phyloP scores from a whole-genome alignment of 305 asterid species.

The Ajuga reptans region DNA sequence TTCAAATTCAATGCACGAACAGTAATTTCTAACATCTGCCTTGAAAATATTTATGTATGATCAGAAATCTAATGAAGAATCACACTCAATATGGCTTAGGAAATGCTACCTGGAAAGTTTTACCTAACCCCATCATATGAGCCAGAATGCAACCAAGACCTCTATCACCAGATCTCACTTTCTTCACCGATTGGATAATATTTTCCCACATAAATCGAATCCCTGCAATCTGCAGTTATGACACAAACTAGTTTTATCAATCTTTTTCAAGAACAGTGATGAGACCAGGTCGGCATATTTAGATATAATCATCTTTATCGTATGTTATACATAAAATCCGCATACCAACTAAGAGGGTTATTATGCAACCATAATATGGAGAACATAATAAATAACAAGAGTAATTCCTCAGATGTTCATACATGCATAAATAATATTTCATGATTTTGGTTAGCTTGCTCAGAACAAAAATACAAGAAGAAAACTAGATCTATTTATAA shows the following conservation, averaged over 20 bases:
- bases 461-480: too few species aligned
- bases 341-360: constrained; percentile 3
- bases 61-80: background rate
- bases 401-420: too few species aligned
- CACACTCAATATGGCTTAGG: constrained; percentile 1
- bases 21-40: background rate
- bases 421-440: background rate
- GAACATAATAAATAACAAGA: too few species aligned
- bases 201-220: constrained; percentile 97
- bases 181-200: constrained; percentile 68
- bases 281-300: background rate
- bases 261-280: background rate
- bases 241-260: too few species aligned
- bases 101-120: constrained; percentile 84
- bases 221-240: constrained; percentile 55
- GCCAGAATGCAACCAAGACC: constrained; percentile 99
- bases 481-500: too few species aligned
- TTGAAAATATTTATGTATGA: background rate
- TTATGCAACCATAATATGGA: too few species aligned
- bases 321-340: background rate
- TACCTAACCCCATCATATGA: constrained; percentile 98
- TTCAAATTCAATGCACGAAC: background rate
- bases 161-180: constrained; percentile 83
- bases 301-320: background rate
- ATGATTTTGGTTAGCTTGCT: too few species aligned